Base-by-base conservation (phyloP, 192 early-diverging fungal species). In the Coemansia sp. region DNA sequence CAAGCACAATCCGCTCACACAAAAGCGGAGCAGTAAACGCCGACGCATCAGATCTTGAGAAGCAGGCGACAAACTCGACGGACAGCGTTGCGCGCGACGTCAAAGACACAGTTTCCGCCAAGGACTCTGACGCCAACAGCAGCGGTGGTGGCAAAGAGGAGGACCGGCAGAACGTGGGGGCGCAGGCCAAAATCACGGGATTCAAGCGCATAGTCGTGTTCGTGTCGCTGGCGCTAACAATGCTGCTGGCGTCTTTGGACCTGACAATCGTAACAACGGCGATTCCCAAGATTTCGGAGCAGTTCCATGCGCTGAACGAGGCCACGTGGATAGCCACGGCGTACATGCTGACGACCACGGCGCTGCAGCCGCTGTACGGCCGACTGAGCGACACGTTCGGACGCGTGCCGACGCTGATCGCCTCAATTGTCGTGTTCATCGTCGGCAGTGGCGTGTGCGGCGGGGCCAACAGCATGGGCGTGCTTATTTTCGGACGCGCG, bases 371-470 rank as follows among this genome's bases (percentile, higher is more conserved):
- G 3, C 55, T 91, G 9, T 91, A 89, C 73, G 89, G 89, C 15
- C 84, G 82, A 46, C 66, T 91, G 9, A 84, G 90, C 41, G 92
- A 95, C 57, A 89, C 91, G 23, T 93, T 93, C 82, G 94, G 88
- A 15, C 83, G 86, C 30, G 81, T 83, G 39, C 57, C 62, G 0
- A 75, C 83, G 4, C 64, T 86, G 24, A 55, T 87, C 3, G 73
- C 78, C 55, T 78, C 85, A 4, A 61, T 81, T 19, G 41, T 79
- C 2, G 40, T 87, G 3, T 84, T 85, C 55, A 71, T 82, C 15
- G 45, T 80, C 8, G 81, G 82, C 22, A 82, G 78, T 46, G 82
- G 83, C 59, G 30, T 64, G 1, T 71, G 80, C 53, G 83, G 80
- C 30, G 74, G 73, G 59, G 73, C 86, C 1, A 78, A 59, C 0